Conservation (phyloP, 768 basidiomycete genomes). For the Kwoniella bestiolae region DNA sequence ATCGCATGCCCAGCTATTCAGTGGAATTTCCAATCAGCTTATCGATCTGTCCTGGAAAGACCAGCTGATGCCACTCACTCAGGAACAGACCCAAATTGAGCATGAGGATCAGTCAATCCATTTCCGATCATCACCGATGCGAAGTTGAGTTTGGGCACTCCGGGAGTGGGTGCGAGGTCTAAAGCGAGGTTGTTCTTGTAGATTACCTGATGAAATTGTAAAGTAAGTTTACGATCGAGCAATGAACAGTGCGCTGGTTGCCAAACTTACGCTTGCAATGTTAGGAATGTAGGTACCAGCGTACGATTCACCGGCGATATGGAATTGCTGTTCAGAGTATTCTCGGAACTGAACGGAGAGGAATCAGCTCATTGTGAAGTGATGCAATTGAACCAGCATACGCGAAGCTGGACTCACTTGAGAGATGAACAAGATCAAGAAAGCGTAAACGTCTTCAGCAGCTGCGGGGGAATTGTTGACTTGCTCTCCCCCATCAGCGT, state of each 20-base stretch:
- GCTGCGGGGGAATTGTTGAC: conserved; percentile 75
- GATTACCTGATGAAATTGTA: conserved; percentile 61
- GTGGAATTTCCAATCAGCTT: conserved; percentile 66
- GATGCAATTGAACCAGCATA: conserved; percentile 61
- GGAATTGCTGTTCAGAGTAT: conserved; percentile 55
- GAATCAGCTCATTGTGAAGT: conserved; percentile 67
- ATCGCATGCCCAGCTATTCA: conserved; percentile 57
- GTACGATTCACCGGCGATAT: conserved; percentile 59
- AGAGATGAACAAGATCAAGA: conserved; percentile 54
- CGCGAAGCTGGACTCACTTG: conserved; percentile 78
- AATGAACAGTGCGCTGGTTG: neutral
- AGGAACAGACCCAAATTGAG: conserved; percentile 78
- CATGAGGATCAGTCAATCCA: conserved; percentile 76
- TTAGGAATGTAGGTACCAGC: conserved; percentile 83
- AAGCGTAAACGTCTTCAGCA: conserved; percentile 76
- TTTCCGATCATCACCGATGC: conserved; percentile 84
- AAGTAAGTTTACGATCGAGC: neutral
- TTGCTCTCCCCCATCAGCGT: conserved; percentile 68
- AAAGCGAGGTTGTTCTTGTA: conserved; percentile 69
- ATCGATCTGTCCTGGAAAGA: neutral
- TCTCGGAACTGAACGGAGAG: conserved; percentile 56
- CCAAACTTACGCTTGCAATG: conserved; percentile 66
- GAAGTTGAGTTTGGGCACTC: conserved; percentile 75
- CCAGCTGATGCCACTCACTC: conserved; percentile 59
- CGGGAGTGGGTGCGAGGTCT: conserved; percentile 56